Percentiles rank a stretch among this genome's conserved stretches.
These are phyloP conservation scores for Aureobasidium sp. DNA, from an alignment of 2,329 filamentous ascomycete species.

Conservation along the genomic window DNA sequence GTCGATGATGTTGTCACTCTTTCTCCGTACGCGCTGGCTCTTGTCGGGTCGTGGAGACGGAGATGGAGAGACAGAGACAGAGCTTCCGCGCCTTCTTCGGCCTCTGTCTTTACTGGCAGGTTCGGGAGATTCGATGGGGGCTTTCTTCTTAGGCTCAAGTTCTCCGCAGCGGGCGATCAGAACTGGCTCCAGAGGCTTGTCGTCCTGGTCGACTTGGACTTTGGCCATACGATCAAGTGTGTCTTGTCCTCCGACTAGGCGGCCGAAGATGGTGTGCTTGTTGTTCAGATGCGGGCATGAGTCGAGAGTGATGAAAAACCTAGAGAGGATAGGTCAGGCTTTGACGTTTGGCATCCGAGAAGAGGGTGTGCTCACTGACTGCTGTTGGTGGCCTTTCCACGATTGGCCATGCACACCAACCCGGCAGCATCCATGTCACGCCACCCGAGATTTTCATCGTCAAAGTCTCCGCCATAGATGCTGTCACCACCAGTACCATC, in stretches of 20 bases:
- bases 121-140: not conserved
- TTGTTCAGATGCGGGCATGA: slow-evolving; percentile 34
- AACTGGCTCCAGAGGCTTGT: slow-evolving; percentile 31
- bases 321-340: slow-evolving; percentile 18
- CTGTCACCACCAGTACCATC: slow-evolving; percentile 36
- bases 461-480: slow-evolving; percentile 36
- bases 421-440: slow-evolving; percentile 35
- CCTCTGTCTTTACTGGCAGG: slow-evolving; percentile 15
- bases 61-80: slow-evolving; percentile 13
- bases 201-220: slow-evolving; percentile 33
- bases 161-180: slow-evolving; percentile 35
- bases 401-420: slow-evolving; percentile 37
- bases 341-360: not conserved
- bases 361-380: slow-evolving; percentile 29
- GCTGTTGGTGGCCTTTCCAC: slow-evolving; percentile 36
- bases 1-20: slow-evolving; percentile 31
- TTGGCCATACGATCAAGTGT: slow-evolving; percentile 30
- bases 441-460: slow-evolving; percentile 38
- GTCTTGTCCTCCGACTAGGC: slow-evolving; percentile 32
- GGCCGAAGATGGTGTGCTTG: slow-evolving; percentile 38
- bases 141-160: slow-evolving; percentile 30
- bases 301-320: slow-evolving; percentile 38
- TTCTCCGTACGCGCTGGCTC: slow-evolving; percentile 23
- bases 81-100: slow-evolving; percentile 15
- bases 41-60: slow-evolving; percentile 23